phyloP scores from a whole-genome alignment of 2,329 filamentous ascomycete genomes.

The Allantophomopsis lycopodina region DNA sequence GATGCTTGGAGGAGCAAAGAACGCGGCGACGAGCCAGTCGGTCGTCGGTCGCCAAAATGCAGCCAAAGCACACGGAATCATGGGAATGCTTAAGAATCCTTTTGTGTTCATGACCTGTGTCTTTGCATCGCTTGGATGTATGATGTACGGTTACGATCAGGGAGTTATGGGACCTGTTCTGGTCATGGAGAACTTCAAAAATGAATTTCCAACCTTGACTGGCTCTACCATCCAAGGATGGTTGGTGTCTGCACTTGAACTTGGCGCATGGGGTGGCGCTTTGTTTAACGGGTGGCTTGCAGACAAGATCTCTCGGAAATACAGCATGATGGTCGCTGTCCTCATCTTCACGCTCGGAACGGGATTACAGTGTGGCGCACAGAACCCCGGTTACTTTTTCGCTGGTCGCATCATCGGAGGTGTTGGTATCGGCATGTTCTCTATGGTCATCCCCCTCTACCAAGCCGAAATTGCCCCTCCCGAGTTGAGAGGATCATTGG shows the following conservation, averaged over 20 bases:
- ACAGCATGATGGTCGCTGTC: conserved; percentile 35
- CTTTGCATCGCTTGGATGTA: conserved; percentile 15
- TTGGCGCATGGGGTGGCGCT: conserved; percentile 23
- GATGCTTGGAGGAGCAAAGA: neutral
- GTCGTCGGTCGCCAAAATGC: conserved; percentile 23
- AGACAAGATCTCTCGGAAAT: conserved; percentile 35
- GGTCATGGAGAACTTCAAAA: conserved; percentile 22
- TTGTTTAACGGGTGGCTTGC: conserved; percentile 33
- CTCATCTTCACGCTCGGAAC: conserved; percentile 35
- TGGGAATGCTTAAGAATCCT: conserved; percentile 24
- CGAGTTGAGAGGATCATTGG: conserved; percentile 47
- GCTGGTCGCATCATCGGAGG: conserved; percentile 32
- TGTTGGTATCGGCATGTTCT: conserved; percentile 31
- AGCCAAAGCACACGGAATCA: conserved; percentile 21
- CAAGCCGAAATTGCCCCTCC: conserved; percentile 31
- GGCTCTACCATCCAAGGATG: conserved; percentile 19
- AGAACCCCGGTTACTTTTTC: conserved; percentile 35
- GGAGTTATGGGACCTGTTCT: conserved; percentile 21
- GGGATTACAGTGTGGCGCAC: conserved; percentile 32
- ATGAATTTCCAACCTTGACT: conserved; percentile 18
- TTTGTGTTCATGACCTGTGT: conserved; percentile 23
- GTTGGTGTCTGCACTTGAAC: conserved; percentile 19
- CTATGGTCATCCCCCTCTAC: conserved; percentile 25
- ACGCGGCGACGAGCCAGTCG: conserved; percentile 20
- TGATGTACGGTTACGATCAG: conserved; percentile 21